phyloP scores from a whole-genome alignment of 768 basidiomycete species.

The Boletus sensibilis region DNA sequence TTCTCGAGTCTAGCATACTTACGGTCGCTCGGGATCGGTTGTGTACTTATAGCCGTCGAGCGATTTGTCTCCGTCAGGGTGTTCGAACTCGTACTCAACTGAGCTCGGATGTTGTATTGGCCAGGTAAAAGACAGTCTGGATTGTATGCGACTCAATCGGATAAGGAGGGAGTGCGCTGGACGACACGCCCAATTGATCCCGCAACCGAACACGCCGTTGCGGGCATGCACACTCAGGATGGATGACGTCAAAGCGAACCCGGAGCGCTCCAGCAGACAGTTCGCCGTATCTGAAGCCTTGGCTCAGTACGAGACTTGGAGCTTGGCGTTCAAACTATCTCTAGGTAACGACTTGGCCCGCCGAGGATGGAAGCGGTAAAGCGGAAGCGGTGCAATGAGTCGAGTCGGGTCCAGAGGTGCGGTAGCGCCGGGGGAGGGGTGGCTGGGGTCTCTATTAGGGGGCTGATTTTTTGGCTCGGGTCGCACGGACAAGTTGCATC shows the following conservation, averaged over 20 bases:
- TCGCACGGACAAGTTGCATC: constrained; percentile 34
- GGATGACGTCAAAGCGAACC: constrained; percentile 8
- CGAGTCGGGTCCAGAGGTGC: background rate
- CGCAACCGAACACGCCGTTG: constrained; percentile 8
- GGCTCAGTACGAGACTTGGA: background rate
- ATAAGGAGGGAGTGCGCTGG: background rate
- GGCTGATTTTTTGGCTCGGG: constrained; percentile 31
- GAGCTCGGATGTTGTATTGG: background rate
- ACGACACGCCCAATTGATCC: background rate
- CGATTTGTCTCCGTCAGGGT: background rate
- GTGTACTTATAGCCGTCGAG: background rate
- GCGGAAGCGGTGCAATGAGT: background rate
- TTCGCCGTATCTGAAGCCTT: background rate
- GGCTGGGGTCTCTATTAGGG: constrained; percentile 27
- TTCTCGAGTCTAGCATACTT: background rate
- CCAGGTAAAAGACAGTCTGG: background rate
- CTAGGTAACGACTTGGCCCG: background rate
- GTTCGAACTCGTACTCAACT: background rate
- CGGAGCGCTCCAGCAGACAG: background rate
- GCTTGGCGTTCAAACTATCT: background rate
- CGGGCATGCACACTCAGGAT: background rate
- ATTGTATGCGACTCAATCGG: background rate
- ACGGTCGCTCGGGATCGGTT: too few relatives aligned
- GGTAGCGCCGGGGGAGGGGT: constrained; percentile 23
- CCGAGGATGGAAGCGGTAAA: background rate